A percentile compares a stretch with the other conserved stretches of the same genome.
Conservation (phyloP, 177 flowering plant genomes). For the Tripterygium wilfordii region DNA sequence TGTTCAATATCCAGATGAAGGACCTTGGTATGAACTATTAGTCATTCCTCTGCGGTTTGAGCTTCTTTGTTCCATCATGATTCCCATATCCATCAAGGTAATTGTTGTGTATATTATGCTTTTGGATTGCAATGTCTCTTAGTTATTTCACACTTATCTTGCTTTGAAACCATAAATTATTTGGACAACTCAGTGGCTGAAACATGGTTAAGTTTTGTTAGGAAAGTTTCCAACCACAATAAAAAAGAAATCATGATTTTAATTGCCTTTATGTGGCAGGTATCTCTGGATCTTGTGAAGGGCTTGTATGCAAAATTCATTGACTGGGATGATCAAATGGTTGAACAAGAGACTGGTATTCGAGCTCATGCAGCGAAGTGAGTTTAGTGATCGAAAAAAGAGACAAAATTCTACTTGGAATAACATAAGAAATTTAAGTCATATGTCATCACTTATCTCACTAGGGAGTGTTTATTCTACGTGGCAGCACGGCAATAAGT, state of each 20-base stretch:
- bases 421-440: too few relatives aligned
- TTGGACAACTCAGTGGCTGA: neutral
- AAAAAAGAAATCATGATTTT: too few relatives aligned
- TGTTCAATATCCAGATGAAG: conserved; percentile 80
- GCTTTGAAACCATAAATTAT: neutral
- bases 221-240: too few relatives aligned
- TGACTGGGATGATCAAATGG: conserved; percentile 94
- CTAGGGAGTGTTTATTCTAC: conserved; percentile 18
- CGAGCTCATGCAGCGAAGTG: conserved; percentile 92
- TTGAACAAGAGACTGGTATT: conserved; percentile 70
- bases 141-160: neutral
- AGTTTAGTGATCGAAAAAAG: conserved; percentile 15
- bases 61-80: conserved; percentile 99
- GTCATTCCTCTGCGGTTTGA: conserved; percentile 97
- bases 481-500: conserved; percentile 97
- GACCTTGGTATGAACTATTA: conserved; percentile 93
- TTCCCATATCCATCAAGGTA: conserved; percentile 99
- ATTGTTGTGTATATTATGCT: conserved; percentile 7
- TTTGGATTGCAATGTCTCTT: neutral
- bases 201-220: neutral
- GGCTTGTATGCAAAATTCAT: conserved; percentile 98
- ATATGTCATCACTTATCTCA: too few relatives aligned
- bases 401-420: too few relatives aligned
- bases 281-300: conserved; percentile 94
- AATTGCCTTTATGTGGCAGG: conserved; percentile 39